Evolutionary conservation across 257 asterid genomes (phyloP), one percentile per base, ranked within the genome.

Genomic region (Anisodus acutangulus): DNA sequence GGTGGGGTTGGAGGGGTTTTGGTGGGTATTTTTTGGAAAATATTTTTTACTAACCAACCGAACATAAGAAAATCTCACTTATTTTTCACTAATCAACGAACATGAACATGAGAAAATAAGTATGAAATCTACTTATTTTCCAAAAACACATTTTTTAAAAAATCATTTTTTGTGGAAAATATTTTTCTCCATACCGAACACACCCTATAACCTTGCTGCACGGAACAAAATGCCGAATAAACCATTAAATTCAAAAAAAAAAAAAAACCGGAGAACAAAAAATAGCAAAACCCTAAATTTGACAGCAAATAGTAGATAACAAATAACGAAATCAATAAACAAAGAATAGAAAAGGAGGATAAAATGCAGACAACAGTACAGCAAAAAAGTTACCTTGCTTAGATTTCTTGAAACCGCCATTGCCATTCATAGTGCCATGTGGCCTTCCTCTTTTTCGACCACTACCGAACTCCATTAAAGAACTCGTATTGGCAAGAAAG

Each of bases 401-500:
- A 35, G 90, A 86, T 86, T 88, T 92, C 93, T 93, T 93, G 74
- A 86, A 81, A n/a, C 87, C 85, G 54, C 94, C 95, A 87, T 4
- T 31, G 80, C 93, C 95, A 82, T 93, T 92, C 81, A 85, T 26
- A 39, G 92, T 86, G 62, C 86, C 92, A 8, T 92, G 94, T 9
- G 83, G 83, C 81, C 92, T 87, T n/a, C 89, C 89, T 84, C 96
- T 90, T 83, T 92, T 93, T 54, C 87, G 89, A 86, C 85, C 91
- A 62, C 91, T 87, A 85, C 91, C 91, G 74, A 88, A 89, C 82
- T 93, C 97, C 97, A 92, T 92, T 84, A 53, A 64, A 22, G 12
- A 53, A 41, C 35, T 66, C 10, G 58, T 5, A 57, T 22, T 16
- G 10, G 8, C 54, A 49, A 53, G 62, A 22, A n/a, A 12, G 31